Percentiles rank a stretch among this genome's conserved stretches.
Conservation (phyloP, 2,329 filamentous ascomycete genomes). For the Trichoderma breve region DNA sequence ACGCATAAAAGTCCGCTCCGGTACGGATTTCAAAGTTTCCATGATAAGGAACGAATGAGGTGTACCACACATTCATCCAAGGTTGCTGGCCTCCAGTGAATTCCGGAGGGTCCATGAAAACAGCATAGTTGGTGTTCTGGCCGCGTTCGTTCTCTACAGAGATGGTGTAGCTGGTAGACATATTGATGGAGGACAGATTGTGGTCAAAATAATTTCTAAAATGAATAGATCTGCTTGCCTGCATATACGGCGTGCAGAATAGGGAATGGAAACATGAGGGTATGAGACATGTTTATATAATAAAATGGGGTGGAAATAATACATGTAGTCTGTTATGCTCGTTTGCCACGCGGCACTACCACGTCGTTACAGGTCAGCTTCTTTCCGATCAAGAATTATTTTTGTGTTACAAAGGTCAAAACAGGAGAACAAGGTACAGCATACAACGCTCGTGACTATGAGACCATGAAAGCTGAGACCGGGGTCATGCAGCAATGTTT, state of each 20-base stretch:
- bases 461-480: not conserved
- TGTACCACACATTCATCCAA: constrained; percentile 19
- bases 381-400: not conserved
- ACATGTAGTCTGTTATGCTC: not conserved
- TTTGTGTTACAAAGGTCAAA: not conserved
- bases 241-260: not conserved
- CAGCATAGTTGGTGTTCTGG: constrained; percentile 14
- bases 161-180: constrained; percentile 12
- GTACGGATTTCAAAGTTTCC: constrained; percentile 6
- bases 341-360: not conserved
- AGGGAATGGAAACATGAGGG: not conserved
- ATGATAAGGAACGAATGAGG: not conserved
- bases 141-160: constrained; percentile 13
- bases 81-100: not conserved
- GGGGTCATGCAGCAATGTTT: not conserved
- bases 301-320: not conserved
- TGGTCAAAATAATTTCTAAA: not conserved
- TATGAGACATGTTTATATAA: not conserved
- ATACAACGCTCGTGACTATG: not conserved
- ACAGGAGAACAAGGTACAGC: not conserved
- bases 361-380: not conserved
- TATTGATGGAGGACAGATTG: not conserved
- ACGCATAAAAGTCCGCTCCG: constrained; percentile 11
- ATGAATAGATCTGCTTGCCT: not conserved
- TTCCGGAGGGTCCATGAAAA: constrained; percentile 9